Evolutionary conservation across 1,284 basidiomycete species (phyloP).

Genomic region (Calocybe gambosa): DNA sequence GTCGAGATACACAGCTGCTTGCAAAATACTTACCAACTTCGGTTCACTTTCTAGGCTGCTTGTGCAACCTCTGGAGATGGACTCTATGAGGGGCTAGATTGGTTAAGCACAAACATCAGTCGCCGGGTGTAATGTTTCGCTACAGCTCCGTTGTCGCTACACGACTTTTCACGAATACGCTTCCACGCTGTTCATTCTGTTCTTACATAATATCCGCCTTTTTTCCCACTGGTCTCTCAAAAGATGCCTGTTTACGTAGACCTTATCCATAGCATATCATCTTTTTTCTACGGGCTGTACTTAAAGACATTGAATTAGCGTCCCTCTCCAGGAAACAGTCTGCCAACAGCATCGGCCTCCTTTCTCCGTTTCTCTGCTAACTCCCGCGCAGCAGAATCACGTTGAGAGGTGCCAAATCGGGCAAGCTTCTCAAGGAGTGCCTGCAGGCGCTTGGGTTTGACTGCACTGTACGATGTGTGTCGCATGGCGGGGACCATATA

Average conservation of each 20-base stretch:
- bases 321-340: constrained; percentile 61
- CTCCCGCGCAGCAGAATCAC: constrained; percentile 53
- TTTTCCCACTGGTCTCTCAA: constrained; percentile 21
- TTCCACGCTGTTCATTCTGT: constrained; percentile 31
- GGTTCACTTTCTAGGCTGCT: constrained; percentile 59
- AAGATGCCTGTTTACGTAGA: constrained; percentile 29
- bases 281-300: constrained; percentile 1
- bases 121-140: constrained; percentile 59
- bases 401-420: constrained; percentile 56
- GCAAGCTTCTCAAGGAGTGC: constrained; percentile 77
- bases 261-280: constrained; percentile 23
- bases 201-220: constrained; percentile 27
- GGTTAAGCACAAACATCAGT: constrained; percentile 89
- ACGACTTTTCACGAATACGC: constrained; percentile 45
- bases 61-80: constrained; percentile 99
- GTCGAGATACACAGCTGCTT: constrained; percentile 12
- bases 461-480: constrained; percentile 62
- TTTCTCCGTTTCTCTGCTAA: constrained; percentile 65
- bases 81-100: constrained; percentile 97
- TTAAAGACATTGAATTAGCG: constrained; percentile 28
- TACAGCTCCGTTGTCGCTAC: constrained; percentile 31
- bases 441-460: constrained; percentile 74
- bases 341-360: constrained; percentile 74
- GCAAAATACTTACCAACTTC: constrained; percentile 13
- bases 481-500: constrained; percentile 75